phyloP scores from a whole-genome alignment of 768 basidiomycete genomes.

The Cyathus striatus region DNA sequence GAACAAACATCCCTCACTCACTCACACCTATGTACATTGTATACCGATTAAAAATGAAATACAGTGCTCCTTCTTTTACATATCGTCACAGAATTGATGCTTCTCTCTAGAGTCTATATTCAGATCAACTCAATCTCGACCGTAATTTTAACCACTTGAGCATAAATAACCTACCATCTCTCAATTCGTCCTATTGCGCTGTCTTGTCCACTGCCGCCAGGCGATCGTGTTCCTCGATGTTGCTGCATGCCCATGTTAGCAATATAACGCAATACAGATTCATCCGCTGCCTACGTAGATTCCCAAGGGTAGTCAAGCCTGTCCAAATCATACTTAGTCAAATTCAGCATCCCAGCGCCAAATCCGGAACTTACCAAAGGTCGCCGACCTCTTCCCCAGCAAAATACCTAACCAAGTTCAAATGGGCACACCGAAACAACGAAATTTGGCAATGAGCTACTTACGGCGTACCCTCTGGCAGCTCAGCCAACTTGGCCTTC shows the following conservation, averaged over 20 bases:
- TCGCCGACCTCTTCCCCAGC: conserved; percentile 71
- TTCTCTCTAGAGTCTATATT: too few species aligned
- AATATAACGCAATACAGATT: neutral
- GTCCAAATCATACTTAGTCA: conserved; percentile 7
- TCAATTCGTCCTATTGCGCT: neutral
- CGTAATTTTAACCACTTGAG: too few species aligned
- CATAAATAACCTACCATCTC: too few species aligned
- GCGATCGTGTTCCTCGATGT: conserved; percentile 74
- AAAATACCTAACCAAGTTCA: conserved; percentile 55
- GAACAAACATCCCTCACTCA: too few species aligned
- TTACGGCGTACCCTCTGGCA: conserved; percentile 66
- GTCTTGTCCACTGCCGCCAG: conserved; percentile 43
- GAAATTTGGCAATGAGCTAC: conserved; percentile 19
- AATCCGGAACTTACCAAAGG: conserved; percentile 53
- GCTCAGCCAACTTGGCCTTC: conserved; percentile 75
- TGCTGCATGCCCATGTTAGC: conserved; percentile 30
- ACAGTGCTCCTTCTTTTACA: too few species aligned
- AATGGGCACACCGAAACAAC: conserved; percentile 2
- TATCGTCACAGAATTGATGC: too few species aligned
- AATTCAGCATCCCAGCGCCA: neutral
- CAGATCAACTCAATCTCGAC: too few species aligned
- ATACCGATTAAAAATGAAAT: too few species aligned
- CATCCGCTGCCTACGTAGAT: conserved; percentile 50
- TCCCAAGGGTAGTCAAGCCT: conserved; percentile 90
- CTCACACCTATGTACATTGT: too few species aligned